phyloP scores from a whole-genome alignment of 306 rosid species.

The Begonia loranthoides region DNA sequence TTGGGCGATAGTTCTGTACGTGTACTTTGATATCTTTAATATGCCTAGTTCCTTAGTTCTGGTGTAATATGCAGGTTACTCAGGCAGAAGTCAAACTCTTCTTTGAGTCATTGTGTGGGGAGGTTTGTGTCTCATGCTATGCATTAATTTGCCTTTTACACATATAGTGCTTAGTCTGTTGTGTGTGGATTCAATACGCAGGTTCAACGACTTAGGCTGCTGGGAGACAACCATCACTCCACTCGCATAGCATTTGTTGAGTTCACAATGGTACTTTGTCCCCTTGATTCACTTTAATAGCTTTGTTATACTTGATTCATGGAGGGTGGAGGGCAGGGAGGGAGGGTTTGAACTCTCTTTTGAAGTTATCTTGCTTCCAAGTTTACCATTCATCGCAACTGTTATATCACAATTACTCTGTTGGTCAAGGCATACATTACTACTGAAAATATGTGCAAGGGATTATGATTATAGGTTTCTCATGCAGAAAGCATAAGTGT shows the following conservation, averaged over 20 bases:
- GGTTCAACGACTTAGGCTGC: constrained; percentile 96
- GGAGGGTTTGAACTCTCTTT: neutral
- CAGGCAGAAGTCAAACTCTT: constrained; percentile 86
- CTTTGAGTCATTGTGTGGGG: constrained; percentile 93
- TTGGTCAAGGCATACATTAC: too few species aligned
- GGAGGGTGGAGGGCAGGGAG: neutral
- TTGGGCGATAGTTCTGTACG: constrained; percentile 9
- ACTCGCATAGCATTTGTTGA: constrained; percentile 96
- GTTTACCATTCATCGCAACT: too few species aligned
- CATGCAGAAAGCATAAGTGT: too few species aligned
- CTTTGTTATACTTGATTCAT: neutral
- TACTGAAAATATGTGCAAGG: too few species aligned
- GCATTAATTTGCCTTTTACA: neutral
- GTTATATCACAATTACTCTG: too few species aligned
- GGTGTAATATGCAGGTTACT: constrained; percentile 46
- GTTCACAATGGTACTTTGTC: constrained; percentile 43
- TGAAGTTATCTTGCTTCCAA: too few species aligned
- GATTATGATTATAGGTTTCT: too few species aligned
- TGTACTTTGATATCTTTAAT: constrained; percentile 10
- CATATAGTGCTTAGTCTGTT: neutral
- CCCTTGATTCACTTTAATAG: constrained; percentile 7
- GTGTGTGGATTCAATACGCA: constrained; percentile 15
- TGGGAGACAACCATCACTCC: constrained; percentile 93
- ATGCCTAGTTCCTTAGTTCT: constrained; percentile 9
- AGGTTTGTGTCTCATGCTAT: constrained; percentile 40